Conservation (phyloP, 164 flowering plant species). For the Hamamelis virginiana region DNA sequence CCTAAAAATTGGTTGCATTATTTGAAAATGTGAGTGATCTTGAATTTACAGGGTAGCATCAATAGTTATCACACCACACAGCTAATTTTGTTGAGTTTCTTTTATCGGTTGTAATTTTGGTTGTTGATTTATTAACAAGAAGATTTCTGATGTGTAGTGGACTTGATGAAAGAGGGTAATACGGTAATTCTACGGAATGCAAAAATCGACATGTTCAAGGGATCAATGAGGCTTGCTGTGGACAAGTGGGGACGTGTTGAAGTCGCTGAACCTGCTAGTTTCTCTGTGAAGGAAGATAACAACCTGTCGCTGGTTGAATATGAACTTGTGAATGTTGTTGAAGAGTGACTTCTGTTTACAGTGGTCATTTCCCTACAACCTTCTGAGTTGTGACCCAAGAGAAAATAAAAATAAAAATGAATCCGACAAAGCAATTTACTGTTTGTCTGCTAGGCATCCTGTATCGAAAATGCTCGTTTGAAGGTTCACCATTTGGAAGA, state of each 20-base stretch:
- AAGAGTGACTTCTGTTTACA: slow-evolving; percentile 20
- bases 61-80: too few relatives aligned
- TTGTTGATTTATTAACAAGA: too few relatives aligned
- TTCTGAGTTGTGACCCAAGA: not conserved
- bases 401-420: slow-evolving; percentile 14
- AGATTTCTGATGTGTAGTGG: slow-evolving; percentile 22
- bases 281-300: slow-evolving; percentile 39
- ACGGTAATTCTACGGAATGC: slow-evolving; percentile 34
- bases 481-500: slow-evolving; percentile 14
- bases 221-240: slow-evolving; percentile 46
- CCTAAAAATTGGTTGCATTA: too few relatives aligned
- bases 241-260: slow-evolving; percentile 43
- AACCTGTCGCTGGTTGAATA: slow-evolving; percentile 37
- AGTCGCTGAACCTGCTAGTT: slow-evolving; percentile 31
- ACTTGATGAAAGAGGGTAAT: slow-evolving; percentile 36
- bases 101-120: too few relatives aligned
- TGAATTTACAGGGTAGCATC: too few relatives aligned
- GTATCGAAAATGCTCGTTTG: slow-evolving; percentile 8
- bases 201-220: slow-evolving; percentile 40
- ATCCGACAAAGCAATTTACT: slow-evolving; percentile 13
- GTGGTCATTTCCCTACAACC: slow-evolving; percentile 3
- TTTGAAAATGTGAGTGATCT: too few relatives aligned
- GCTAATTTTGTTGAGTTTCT: too few relatives aligned
- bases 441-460: slow-evolving; percentile 10
- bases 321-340: slow-evolving; percentile 40